A percentile compares a stretch with the other conserved stretches of the same genome.
phyloP scores from a whole-genome alignment of 2,329 filamentous ascomycete species.

The Magnaporthiopsis poae region DNA sequence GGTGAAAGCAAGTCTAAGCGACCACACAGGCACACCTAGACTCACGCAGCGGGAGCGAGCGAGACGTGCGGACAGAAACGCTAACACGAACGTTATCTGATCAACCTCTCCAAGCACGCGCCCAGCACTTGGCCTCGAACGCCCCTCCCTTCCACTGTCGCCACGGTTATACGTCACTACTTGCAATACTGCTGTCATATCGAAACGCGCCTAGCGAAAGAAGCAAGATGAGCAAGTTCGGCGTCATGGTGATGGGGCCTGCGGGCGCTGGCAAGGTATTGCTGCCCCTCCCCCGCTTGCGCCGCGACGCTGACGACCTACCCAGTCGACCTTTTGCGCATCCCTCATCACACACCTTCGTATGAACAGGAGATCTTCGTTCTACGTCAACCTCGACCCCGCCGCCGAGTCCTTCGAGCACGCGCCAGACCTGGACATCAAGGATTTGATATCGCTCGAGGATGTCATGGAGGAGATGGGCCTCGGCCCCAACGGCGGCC shows the following conservation, averaged over 20 bases:
- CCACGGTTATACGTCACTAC: too few species aligned
- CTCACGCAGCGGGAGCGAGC: too few species aligned
- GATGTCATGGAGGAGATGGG: conserved; percentile 95
- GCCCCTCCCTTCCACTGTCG: too few species aligned
- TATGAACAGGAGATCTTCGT: conserved; percentile 82
- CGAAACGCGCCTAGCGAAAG: not conserved
- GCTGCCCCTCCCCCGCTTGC: conserved; percentile 1
- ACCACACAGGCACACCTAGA: too few species aligned
- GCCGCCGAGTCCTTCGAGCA: conserved; percentile 89
- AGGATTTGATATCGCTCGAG: conserved; percentile 82
- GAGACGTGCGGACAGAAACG: too few species aligned
- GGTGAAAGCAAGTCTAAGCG: too few species aligned
- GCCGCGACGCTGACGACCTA: not conserved
- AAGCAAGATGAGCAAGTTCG: conserved; percentile 74
- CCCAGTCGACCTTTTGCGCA: conserved; percentile 82
- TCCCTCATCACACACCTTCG: conserved; percentile 86
- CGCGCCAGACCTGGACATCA: conserved; percentile 87
- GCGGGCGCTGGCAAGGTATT: conserved; percentile 81
- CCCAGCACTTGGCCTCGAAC: too few species aligned
- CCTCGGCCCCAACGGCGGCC: conserved; percentile 79
- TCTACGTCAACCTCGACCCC: conserved; percentile 97
- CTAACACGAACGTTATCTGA: too few species aligned
- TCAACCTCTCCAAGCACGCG: too few species aligned
- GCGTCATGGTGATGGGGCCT: conserved; percentile 89
- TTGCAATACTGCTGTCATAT: too few species aligned